Base-by-base conservation (phyloP, 1,284 basidiomycete genomes). In the Inonotus hispidus region DNA sequence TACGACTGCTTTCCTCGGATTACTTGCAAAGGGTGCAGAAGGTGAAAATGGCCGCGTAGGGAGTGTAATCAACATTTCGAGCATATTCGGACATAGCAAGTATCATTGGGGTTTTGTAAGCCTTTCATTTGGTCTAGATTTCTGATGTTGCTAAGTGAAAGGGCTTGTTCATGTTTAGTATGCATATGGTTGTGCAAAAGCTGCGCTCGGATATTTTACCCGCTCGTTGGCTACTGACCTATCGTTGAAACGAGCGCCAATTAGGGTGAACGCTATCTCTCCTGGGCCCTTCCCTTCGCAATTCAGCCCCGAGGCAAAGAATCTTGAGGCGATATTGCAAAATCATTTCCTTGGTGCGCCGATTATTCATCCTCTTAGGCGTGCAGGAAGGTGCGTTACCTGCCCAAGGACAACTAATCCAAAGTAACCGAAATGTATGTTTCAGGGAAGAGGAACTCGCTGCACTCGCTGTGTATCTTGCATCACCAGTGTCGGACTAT, bases 1-100 rank as follows among this genome's bases (percentile, higher is more conserved):
- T 16, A 70, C 72, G 1, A 66, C 64, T 3, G 73, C 72, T 0
- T 76, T 74, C 61, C 64, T 75, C 1, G 71, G 68, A 0, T 62
- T 76, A 2, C 68, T 76, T 5, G 63, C 68, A n/a, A 65, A 59
- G 19, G 50, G 63, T 39, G 66, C 67, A 25, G 62, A 68, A 27
- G 63, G 64, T 14, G 54, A 54, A 53, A 53, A 57, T 19, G 67
- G 65, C 23, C 63, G 65, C 53, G 69, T 64, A 35, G 65, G 70
- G 8, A 68, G 66, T 35, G 69, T 75, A 32, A 72, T 76, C 61
- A 75, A 74, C 58, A 72, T 73, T 50, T 68, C 71, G 0, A 71
- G 67, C 21, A 71, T 70, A 43, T 67, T 66, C 16, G 70, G 70
- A 1, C 59, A 68, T 19, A 66, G 69, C 53, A 71, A 69, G 58